phyloP scores from a whole-genome alignment of 2,329 filamentous ascomycete genomes.

The Alternaria triticina region DNA sequence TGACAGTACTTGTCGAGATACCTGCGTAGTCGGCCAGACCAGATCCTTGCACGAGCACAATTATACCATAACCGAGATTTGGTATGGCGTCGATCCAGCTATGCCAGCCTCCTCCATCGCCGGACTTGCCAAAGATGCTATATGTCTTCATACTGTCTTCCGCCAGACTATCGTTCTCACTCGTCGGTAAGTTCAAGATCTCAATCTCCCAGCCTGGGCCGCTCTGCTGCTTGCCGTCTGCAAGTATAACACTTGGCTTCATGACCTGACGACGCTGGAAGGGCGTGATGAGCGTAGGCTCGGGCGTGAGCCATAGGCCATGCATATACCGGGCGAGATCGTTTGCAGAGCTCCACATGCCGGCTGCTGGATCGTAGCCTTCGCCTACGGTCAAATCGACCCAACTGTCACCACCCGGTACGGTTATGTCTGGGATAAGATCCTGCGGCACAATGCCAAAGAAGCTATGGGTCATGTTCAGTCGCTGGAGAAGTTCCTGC shows the following conservation, averaged over 20 bases:
- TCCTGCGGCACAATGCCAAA: constrained; percentile 28
- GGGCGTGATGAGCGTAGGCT: constrained; percentile 30
- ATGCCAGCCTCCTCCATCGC: constrained; percentile 41
- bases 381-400: constrained; percentile 34
- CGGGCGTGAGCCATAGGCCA: constrained; percentile 31
- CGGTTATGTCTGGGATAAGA: constrained; percentile 22
- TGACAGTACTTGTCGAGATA: constrained; percentile 24
- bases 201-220: constrained; percentile 42
- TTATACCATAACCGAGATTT: constrained; percentile 38
- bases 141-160: constrained; percentile 26
- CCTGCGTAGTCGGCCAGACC: constrained; percentile 19
- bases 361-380: constrained; percentile 41
- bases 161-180: constrained; percentile 5
- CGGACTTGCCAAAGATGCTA: constrained; percentile 40
- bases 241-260: constrained; percentile 27
- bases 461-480: constrained; percentile 39
- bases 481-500: constrained; percentile 25
- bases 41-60: constrained; percentile 29
- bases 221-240: constrained; percentile 36
- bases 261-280: constrained; percentile 33
- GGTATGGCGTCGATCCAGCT: constrained; percentile 40
- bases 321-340: constrained; percentile 37
- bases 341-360: constrained; percentile 42
- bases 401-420: constrained; percentile 38
- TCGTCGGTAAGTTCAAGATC: constrained; percentile 18